Evolutionary conservation across 257 asterid species (phyloP).

Genomic region (Penstemon eatonii): DNA sequence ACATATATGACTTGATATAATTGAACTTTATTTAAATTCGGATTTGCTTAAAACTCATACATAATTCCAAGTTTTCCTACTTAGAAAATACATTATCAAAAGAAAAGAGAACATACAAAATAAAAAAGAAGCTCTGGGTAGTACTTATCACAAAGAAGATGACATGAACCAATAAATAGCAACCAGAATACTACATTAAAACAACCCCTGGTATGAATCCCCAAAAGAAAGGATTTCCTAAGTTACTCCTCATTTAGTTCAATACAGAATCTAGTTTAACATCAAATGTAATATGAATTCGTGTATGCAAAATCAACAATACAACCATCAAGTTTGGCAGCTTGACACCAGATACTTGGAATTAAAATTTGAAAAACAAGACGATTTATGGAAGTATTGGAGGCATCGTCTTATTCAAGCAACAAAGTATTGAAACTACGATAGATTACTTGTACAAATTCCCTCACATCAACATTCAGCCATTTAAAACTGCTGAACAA

Average conservation of each 20-base stretch:
- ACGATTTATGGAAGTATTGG: not conserved
- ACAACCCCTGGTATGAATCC: not conserved
- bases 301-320: not conserved
- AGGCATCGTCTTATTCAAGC: not conserved
- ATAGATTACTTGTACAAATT: not conserved
- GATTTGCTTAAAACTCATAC: too few relatives aligned
- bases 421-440: not conserved
- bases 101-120: too few relatives aligned
- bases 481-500: slow-evolving; percentile 1
- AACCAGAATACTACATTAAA: not conserved
- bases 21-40: too few relatives aligned
- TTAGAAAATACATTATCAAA: too few relatives aligned
- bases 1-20: too few relatives aligned
- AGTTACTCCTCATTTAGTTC: slow-evolving; percentile 16
- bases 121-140: too few relatives aligned
- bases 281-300: not conserved
- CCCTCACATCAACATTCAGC: not conserved
- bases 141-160: not conserved
- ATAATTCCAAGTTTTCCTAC: too few relatives aligned
- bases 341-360: not conserved
- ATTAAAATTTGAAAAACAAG: not conserved
- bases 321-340: slow-evolving; percentile 9
- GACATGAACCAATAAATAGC: not conserved
- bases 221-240: not conserved
- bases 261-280: too few relatives aligned